Evolutionary conservation across 225 moss, liverwort and hornwort genomes (phyloP), one percentile per base, ranked within the genome.

Genomic region (Marchantia polymorpha): DNA sequence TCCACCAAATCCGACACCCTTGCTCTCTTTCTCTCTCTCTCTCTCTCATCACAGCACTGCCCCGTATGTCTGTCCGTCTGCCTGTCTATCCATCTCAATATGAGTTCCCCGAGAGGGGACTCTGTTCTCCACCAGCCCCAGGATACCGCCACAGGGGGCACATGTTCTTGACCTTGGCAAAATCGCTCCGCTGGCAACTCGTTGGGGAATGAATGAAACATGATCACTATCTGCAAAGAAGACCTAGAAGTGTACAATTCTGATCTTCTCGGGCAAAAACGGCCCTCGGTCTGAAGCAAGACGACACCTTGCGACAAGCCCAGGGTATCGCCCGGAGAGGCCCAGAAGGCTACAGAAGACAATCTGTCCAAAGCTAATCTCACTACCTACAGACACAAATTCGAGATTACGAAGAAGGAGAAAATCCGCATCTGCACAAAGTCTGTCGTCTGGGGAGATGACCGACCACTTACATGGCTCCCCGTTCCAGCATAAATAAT

Each of bases 371-470:
- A 76, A 77, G 23, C 64, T 77, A 77, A 19, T 50, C 47, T 50
- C 64, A 30, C 75, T 75, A 75, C 19, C 55, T 59, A 75, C 31
- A 30, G 74, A 58, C 75, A 75, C 31, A 77, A 77, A 16, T 23
- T 77, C 64, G 23, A 11, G 63, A 77, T 49, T 63, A 64, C 63
- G 39, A 77, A 49, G 22, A 64, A 49, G 17, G 64, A 50, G 20
- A 77, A 64, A 64, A 9, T 51, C 64, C 64, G 77, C 77, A n/a
- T 79, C 78, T 70, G 69, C 68, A 79, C 78, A 70, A 79, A 79
- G 69, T 69, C 68, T 79, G n/a, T 55, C 54, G 52, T 69, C 78
- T 22, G 14, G 77, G 64, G 52, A 63, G 77, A 63, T 63, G 77
- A 77, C 64, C 48, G 52, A 77, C 77, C 64, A 46, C 73, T 51